A percentile compares a stretch with the other conserved stretches of the same genome.
Conservation (phyloP, 2,329 filamentous ascomycete species). For the Fusarium sulawesiense region DNA sequence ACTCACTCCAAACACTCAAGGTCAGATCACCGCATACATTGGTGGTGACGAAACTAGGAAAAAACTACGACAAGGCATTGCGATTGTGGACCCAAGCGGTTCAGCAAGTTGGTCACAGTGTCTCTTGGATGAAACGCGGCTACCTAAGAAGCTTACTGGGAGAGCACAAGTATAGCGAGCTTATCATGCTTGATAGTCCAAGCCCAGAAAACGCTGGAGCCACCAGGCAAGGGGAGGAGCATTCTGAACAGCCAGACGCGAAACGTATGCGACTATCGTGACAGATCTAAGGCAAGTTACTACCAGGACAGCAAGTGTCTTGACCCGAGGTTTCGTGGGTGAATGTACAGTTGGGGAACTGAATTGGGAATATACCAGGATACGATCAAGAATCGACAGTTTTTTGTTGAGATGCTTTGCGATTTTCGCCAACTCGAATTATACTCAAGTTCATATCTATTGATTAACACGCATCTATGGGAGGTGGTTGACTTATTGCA, state of each 20-base stretch:
- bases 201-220: not conserved
- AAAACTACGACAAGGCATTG: not conserved
- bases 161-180: slow-evolving; percentile 4
- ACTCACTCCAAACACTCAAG: not conserved
- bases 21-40: not conserved
- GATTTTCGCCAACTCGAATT: not conserved
- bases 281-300: not conserved
- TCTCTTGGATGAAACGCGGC: not conserved
- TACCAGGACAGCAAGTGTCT: fast-evolving
- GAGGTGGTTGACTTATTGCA: not conserved
- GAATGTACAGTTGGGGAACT: not conserved
- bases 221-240: not conserved
- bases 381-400: not conserved
- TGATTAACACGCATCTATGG: not conserved
- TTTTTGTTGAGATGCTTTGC: not conserved
- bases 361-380: not conserved
- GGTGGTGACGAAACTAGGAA: slow-evolving; percentile 8
- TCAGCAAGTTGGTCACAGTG: not conserved
- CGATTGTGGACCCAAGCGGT: not conserved
- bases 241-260: not conserved
- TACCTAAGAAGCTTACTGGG: slow-evolving; percentile 10
- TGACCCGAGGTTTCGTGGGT: not conserved
- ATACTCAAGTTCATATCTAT: not conserved
- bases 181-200: not conserved
- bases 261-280: not conserved